Percentiles rank a stretch among this genome's conserved stretches.
These are phyloP conservation scores for Thamnidium elegans DNA, from an alignment of 192 early-diverging fungal species.

Conservation along the genomic window DNA sequence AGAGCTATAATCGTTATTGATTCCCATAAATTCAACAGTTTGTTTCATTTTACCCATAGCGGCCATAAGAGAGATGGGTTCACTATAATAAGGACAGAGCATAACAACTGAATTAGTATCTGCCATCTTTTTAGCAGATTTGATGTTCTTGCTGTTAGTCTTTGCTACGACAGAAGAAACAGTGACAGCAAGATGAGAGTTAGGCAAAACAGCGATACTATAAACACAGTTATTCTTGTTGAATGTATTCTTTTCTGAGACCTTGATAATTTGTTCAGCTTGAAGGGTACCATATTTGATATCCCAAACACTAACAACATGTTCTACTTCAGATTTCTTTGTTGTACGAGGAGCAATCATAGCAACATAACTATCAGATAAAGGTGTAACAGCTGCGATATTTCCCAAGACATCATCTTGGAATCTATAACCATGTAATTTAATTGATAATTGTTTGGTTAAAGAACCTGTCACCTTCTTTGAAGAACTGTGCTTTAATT, in stretches of 20 bases:
- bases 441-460: constrained; percentile 9
- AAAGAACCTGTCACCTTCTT: constrained; percentile 22
- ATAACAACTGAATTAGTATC: constrained; percentile 37
- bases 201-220: constrained; percentile 35
- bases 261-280: constrained; percentile 30
- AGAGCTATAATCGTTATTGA: constrained; percentile 2
- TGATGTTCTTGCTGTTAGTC: constrained; percentile 17
- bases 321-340: constrained; percentile 33
- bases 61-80: constrained; percentile 51
- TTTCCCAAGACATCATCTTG: constrained; percentile 10
- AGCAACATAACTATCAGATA: constrained; percentile 48
- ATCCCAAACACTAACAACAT: constrained; percentile 49
- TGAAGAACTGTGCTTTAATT: constrained; percentile 26
- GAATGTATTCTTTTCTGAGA: constrained; percentile 1
- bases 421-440: constrained; percentile 16
- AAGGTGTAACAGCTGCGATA: constrained; percentile 21
- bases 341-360: constrained; percentile 29
- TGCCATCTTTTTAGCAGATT: background rate
- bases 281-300: constrained; percentile 51
- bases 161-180: constrained; percentile 28
- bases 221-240: background rate
- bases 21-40: constrained; percentile 32
- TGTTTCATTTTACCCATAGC: constrained; percentile 50
- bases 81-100: constrained; percentile 43
- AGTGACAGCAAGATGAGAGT: constrained; percentile 42